Evolutionary conservation across 129 eudicot species (phyloP), one percentile per base, ranked within the genome.

Genomic region (Artemisia tridentata): DNA sequence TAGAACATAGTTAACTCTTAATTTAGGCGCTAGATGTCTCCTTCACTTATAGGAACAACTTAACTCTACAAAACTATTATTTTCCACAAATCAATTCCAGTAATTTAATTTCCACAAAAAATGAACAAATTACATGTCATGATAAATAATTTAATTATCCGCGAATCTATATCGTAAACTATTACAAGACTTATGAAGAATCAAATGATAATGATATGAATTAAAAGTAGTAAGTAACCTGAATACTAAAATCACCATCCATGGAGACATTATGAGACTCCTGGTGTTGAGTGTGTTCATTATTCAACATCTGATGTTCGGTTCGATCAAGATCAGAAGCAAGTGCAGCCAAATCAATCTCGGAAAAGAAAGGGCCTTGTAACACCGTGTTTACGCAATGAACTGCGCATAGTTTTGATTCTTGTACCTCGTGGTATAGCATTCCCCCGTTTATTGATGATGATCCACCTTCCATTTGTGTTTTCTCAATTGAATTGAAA

Each of bases 371-470:
- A 4, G 97, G 98, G 0, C 98, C 98, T 73, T 93, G 98, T 71
- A 93, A 73, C 25, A 89, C 98, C 18, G 98, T 89, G 85, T 93
- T 93, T 5, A 93, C 98, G 81, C 98, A 93, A 83, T 93, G 98
- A 58, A 93, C 98, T 9, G 98, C 98, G 54, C 98, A 93, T 13
- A 93, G 91, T 80, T 93, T 93, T 75, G 97, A 84, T 75, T 93
- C 98, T 75, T 93, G 98, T 41, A 89, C 96, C 88, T 92, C 98
- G 77, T 92, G 98, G 88, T 92, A 89, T 86, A 92, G 70, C 98
- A 92, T 75, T 21, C 95, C 98, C 9, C 96, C 98, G 76, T 92
- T 92, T 83, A 91, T 92, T 47, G 88, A 80, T 31, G 7, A 4
- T 7, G 45, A 38, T 38, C 45, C 45, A 16, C 84, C 92, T 73